Evolutionary conservation across 2,329 filamentous ascomycete species (phyloP).

Genomic region (Beauveria varroae): DNA sequence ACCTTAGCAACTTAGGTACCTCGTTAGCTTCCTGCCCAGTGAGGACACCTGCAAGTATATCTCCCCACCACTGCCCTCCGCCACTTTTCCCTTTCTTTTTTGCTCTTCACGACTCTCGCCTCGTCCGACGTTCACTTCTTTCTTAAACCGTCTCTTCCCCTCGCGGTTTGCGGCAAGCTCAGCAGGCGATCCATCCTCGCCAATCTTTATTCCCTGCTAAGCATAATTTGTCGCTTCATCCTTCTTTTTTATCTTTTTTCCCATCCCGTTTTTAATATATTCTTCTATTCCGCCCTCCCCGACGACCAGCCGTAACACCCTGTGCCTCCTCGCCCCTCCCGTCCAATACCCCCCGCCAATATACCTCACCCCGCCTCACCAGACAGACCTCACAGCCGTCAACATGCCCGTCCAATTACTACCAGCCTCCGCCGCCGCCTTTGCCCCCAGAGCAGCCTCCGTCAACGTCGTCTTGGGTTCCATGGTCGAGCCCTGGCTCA

Average conservation of each 20-base stretch:
- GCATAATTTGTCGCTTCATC: conserved; percentile 47
- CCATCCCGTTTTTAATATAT: conserved; percentile 16
- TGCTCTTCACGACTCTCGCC: conserved; percentile 45
- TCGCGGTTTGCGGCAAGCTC: conserved; percentile 42
- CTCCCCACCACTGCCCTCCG: conserved; percentile 27
- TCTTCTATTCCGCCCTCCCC: conserved; percentile 10
- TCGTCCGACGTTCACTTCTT: conserved; percentile 53
- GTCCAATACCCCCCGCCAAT: conserved; percentile 17
- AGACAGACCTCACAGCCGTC: conserved; percentile 16
- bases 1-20: too few species aligned
- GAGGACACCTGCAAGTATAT: conserved; percentile 36
- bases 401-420: conserved; percentile 88
- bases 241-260: conserved; percentile 31
- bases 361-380: conserved; percentile 11
- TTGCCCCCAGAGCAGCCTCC: conserved; percentile 80
- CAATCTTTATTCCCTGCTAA: conserved; percentile 24
- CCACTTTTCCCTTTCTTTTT: conserved; percentile 34
- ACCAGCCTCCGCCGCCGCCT: conserved; percentile 91
- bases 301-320: conserved; percentile 12
- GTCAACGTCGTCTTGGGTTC: conserved; percentile 91
- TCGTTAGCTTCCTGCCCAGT: neutral
- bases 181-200: conserved; percentile 45
- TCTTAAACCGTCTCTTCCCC: conserved; percentile 16
- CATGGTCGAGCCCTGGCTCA: conserved; percentile 95
- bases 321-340: conserved; percentile 13